phyloP scores from a whole-genome alignment of 2,329 filamentous ascomycete species.

The Pseudofabraea citricarpa region DNA sequence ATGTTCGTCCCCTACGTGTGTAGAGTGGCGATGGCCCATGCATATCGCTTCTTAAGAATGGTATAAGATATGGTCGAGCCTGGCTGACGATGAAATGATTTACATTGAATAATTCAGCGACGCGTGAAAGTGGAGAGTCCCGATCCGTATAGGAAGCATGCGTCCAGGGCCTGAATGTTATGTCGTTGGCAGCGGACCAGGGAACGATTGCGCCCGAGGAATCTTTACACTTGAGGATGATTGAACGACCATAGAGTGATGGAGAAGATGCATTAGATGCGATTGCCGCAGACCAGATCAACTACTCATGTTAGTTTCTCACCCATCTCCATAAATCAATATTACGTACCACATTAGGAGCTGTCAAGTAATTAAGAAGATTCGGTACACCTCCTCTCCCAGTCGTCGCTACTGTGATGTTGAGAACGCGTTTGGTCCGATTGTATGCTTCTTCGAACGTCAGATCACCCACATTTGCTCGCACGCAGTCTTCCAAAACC shows the following conservation, averaged over 20 bases:
- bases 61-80: constrained; percentile 82
- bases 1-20: constrained; percentile 53
- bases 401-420: constrained; percentile 82
- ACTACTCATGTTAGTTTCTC: constrained; percentile 20
- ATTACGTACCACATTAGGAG: constrained; percentile 77
- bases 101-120: constrained; percentile 65
- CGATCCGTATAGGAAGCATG: constrained; percentile 48
- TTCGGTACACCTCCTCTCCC: constrained; percentile 73
- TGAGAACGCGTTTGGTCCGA: constrained; percentile 78
- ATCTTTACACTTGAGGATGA: constrained; percentile 59
- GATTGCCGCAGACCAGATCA: constrained; percentile 58
- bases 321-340: background rate
- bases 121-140: constrained; percentile 54
- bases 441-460: constrained; percentile 93
- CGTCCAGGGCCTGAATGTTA: constrained; percentile 51
- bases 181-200: constrained; percentile 45
- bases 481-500: constrained; percentile 78
- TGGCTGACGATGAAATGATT: constrained; percentile 95
- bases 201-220: constrained; percentile 53
- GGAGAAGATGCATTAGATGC: constrained; percentile 48
- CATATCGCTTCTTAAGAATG: constrained; percentile 77
- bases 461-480: constrained; percentile 79
- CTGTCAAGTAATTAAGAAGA: constrained; percentile 86
- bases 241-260: constrained; percentile 42
- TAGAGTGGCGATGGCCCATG: constrained; percentile 64